Evolutionary conservation across 163 green algal genomes (phyloP).

Genomic region (Scenedesmus sp.): DNA sequence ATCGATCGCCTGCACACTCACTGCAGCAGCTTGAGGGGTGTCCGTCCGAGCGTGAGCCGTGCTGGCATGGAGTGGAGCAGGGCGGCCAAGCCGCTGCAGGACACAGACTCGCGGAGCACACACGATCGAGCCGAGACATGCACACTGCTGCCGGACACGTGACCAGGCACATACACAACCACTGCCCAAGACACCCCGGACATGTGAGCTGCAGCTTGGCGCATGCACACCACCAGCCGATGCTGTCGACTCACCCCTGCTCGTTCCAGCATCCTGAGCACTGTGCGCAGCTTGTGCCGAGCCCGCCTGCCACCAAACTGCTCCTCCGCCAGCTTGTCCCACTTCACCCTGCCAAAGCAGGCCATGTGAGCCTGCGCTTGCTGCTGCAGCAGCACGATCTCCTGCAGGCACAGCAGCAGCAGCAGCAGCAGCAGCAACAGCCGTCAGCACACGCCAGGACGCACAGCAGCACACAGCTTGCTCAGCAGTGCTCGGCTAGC

Average conservation of each 20-base stretch:
- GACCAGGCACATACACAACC: neutral
- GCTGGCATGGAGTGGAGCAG: too few relatives aligned
- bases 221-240: neutral
- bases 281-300: neutral
- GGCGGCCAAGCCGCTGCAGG: too few relatives aligned
- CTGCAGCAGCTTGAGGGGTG: too few relatives aligned
- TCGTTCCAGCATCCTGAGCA: neutral
- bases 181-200: too few relatives aligned
- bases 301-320: neutral
- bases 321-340: conserved; percentile 6
- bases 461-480: too few relatives aligned
- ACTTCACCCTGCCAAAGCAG: conserved; percentile 4
- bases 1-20: too few relatives aligned
- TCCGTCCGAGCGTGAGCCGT: too few relatives aligned
- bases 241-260: neutral
- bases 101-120: too few relatives aligned
- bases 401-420: conserved; percentile 16
- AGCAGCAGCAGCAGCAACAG: neutral
- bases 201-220: neutral
- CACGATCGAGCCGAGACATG: too few relatives aligned
- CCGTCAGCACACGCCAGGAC: neutral
- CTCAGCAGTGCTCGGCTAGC: too few relatives aligned
- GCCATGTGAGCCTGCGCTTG: neutral
- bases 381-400: neutral
- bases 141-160: neutral